Conservation (phyloP, 2,329 filamentous ascomycete genomes). For the Fusarium mangiferae region DNA sequence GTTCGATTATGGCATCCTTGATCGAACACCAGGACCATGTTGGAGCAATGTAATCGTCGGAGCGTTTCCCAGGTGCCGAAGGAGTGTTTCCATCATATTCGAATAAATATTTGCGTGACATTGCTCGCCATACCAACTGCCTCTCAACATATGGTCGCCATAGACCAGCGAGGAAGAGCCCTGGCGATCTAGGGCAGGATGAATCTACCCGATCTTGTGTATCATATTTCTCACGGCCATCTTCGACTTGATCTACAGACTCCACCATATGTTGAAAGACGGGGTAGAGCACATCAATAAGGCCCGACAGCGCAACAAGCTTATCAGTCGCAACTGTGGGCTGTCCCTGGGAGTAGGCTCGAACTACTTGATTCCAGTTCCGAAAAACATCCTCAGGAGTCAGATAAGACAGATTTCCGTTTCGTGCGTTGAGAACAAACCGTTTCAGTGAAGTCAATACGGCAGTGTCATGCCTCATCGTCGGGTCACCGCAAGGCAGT, state of each 20-base stretch:
- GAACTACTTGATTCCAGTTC: slow-evolving; percentile 16
- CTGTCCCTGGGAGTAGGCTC: background rate
- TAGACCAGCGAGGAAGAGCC: slow-evolving; percentile 10
- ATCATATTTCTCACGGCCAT: accelerated
- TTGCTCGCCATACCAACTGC: slow-evolving; percentile 26
- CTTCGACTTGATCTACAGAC: background rate
- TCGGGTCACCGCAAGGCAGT: background rate
- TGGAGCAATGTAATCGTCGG: background rate
- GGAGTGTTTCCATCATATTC: background rate
- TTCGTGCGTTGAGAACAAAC: background rate
- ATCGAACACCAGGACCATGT: slow-evolving; percentile 28
- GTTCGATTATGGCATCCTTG: slow-evolving; percentile 11
- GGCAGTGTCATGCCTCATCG: background rate
- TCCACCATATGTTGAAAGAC: background rate
- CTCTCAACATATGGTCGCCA: slow-evolving; percentile 7
- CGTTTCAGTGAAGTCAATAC: background rate
- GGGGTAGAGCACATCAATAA: background rate
- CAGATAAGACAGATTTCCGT: background rate
- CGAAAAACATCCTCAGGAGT: background rate
- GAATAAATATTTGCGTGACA: background rate
- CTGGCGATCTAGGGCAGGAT: background rate
- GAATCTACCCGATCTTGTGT: accelerated
- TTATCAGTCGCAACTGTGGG: background rate
- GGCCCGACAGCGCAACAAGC: slow-evolving; percentile 9
- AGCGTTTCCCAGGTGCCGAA: background rate